Evolutionary conservation across 108 stramenopile species (phyloP), one percentile per base, ranked within the genome.

Genomic region (Chaetoceros muelleri): DNA sequence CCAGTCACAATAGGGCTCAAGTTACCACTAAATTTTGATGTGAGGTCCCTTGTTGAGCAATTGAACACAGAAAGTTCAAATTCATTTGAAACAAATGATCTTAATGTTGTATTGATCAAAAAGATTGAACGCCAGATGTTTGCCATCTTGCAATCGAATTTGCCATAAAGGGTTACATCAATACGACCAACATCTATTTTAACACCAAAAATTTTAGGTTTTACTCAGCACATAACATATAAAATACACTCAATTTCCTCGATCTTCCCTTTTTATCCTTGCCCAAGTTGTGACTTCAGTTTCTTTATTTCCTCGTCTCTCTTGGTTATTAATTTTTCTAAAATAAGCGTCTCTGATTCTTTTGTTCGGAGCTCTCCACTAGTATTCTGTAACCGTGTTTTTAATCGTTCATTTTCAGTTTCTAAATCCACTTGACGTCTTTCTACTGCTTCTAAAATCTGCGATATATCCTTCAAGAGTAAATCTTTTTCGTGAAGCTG

Each of bases 401-500:
- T 48, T 21, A 74, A 44, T 44, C 51, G 34, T 3, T 47, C 46
- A 63, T 84, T 84, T 59, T 85, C 87, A n/a, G 28, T 51, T 56
- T 89, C 87, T 44, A 89, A 66, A 19, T 76, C 70, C 16, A 58
- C 47, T 62, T 89, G 87, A 21, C 84, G 69, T 51, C 73, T 61
- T 52, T 89, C 87, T 23, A 89, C 61, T 40, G 70, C 73, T 28
- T 85, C 87, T 48, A 89, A 53, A 26, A 89, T 55, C 26, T 78
- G 72, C 28, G 76, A 77, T 2, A 89, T 82, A 65, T 89, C 87
- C 29, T 67, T 61, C 55, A 89, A 47, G 21, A 89, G 65, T 25
- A 62, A 64, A 52, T 89, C 81, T 55, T 89, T 89, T 64, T 84
- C 82, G 24, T 67, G 52, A 23, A 89, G 62, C 56, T 89, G 87